These are phyloP conservation scores for Aspergillus leporis DNA, from an alignment of 495 filamentous ascomycete species.

Conservation along the genomic window DNA sequence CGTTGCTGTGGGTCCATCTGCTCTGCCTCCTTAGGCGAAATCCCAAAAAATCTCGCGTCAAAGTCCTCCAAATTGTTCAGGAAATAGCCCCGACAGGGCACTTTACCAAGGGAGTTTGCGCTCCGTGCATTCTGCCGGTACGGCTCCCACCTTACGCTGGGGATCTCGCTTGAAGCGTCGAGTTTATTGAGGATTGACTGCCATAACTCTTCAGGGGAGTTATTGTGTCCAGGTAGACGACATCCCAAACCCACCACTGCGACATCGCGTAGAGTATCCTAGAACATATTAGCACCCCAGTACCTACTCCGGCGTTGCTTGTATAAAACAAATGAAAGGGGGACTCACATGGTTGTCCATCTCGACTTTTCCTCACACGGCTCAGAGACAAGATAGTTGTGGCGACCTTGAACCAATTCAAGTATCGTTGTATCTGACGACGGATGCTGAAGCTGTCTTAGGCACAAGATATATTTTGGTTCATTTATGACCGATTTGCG, in stretches of 20 bases:
- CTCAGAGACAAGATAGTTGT: neutral
- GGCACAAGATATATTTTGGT: neutral
- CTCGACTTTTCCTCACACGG: neutral
- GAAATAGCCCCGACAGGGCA: slow-evolving; percentile 34
- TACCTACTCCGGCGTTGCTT: neutral
- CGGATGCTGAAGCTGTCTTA: neutral
- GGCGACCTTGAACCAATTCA: neutral
- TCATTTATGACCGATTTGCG: neutral
- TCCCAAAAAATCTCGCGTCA: slow-evolving; percentile 24
- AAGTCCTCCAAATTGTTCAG: slow-evolving; percentile 31
- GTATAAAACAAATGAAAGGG: neutral
- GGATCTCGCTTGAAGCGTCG: slow-evolving; percentile 33
- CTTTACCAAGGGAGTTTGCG: slow-evolving; percentile 26
- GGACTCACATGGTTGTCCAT: neutral
- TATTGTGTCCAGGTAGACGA: slow-evolving; percentile 41
- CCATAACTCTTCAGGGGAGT: slow-evolving; percentile 54
- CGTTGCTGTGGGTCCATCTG: slow-evolving; percentile 45
- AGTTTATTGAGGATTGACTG: slow-evolving; percentile 36
- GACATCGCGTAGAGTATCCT: slow-evolving; percentile 16
- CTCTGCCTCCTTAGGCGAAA: slow-evolving; percentile 14
- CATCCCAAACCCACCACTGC: slow-evolving; percentile 47
- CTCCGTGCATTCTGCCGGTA: slow-evolving; percentile 32
- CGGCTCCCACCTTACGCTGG: slow-evolving; percentile 34
- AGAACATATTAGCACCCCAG: neutral
- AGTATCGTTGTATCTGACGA: neutral